Evolutionary conservation across 2,329 filamentous ascomycete species (phyloP), one percentile per base, ranked within the genome.

Genomic region (Parascedosporium putredinis): DNA sequence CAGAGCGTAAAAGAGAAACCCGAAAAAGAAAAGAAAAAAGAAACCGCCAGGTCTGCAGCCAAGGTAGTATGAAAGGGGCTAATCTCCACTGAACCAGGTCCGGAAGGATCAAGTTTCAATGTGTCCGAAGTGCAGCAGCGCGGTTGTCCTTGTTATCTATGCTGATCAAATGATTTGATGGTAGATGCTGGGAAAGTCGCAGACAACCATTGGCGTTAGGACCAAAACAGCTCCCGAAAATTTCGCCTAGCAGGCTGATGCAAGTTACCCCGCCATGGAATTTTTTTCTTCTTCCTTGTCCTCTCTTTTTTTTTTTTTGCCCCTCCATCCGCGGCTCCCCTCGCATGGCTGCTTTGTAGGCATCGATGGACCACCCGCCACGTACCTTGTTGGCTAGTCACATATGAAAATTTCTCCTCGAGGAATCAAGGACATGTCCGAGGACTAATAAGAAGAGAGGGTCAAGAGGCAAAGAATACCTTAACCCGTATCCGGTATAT

Each of bases 221-320:
- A 40, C 9, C 16, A 4, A 23, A 16, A 42, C 38, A 42, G 38
- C 38, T 42, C 38, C 38, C 38, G 38, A 20, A 31, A 42, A 20
- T 42, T 42, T 42, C 38, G 38, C 23, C 38, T 42, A 10, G 12
- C 38, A 42, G 20, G 20, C 7, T 24, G 38, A 6, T 42, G 38
- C 38, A 34, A 34, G 45, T 38, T 36, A 47, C 45, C 45, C 45
- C 45, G 45, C 45, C 45, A 47, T 47, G 16, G 38, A 34, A 23
- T 34, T 34, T 47, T 47, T 47, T 47, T 31, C n/a, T 22, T 22
- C 31, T 18, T 29, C 45, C 45, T n/a, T n/a, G n/a, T n/a, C n/a
- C n/a, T n/a, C n/a, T n/a, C n/a, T 36, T 34, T 34, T 47, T 47
- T 47, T 47, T 31, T 18, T 22, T 22, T 46, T 18, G 45, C 45